Conservation (phyloP, 306 rosid genomes). For the Fragaria nilgerrensis region DNA sequence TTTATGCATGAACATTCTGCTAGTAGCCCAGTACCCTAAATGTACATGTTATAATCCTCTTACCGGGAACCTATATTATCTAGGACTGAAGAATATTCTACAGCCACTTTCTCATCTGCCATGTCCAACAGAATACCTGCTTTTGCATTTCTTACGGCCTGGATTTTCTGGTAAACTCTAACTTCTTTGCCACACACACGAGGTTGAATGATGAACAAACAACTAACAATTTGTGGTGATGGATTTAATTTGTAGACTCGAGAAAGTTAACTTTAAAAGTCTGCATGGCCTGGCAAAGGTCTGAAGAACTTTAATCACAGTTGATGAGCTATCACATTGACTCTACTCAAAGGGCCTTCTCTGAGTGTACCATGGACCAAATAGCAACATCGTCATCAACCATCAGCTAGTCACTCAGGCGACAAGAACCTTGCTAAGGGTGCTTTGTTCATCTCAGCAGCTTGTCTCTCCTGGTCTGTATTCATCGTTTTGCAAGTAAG, state of each 20-base stretch:
- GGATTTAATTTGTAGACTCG: slow-evolving; percentile 4
- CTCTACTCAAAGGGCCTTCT: slow-evolving; percentile 26
- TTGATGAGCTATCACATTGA: slow-evolving; percentile 34
- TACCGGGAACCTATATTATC: slow-evolving; percentile 3
- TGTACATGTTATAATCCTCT: neutral
- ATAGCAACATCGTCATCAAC: neutral
- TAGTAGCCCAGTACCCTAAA: neutral
- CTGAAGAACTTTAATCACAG: slow-evolving; percentile 27
- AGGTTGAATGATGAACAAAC: neutral
- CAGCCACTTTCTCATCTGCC: slow-evolving; percentile 42
- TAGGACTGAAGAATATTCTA: slow-evolving; percentile 27
- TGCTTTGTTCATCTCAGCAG: slow-evolving; percentile 27
- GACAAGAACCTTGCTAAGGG: slow-evolving; percentile 22
- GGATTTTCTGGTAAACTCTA: slow-evolving; percentile 28
- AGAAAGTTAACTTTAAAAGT: slow-evolving; percentile 12
- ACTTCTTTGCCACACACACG: neutral
- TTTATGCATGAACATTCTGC: neutral
- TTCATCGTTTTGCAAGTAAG: slow-evolving; percentile 43
- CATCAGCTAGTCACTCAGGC: neutral
- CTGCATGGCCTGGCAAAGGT: slow-evolving; percentile 22
- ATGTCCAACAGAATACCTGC: slow-evolving; percentile 39
- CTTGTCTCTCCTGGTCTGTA: slow-evolving; percentile 43
- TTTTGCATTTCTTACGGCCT: slow-evolving; percentile 37
- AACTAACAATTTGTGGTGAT: neutral
- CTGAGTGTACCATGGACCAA: slow-evolving; percentile 26